phyloP scores from a whole-genome alignment of 208 protist genomes.

The Trypanosoma melophagium region DNA sequence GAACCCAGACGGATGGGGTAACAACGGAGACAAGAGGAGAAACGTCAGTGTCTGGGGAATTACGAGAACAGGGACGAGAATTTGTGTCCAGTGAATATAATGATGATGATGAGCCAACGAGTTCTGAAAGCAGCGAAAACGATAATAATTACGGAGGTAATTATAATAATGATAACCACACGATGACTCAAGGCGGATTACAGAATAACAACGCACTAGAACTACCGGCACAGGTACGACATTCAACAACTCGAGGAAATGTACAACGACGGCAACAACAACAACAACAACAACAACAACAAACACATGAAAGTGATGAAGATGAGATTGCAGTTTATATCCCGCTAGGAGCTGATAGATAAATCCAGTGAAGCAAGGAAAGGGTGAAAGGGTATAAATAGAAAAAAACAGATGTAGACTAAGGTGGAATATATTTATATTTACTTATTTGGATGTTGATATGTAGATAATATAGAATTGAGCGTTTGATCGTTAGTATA shows the following conservation, averaged over 20 bases:
- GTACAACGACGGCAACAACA: not conserved
- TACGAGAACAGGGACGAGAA: no score
- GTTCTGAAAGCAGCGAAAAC: not conserved
- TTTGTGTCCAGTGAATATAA: no score
- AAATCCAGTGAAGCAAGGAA: not conserved
- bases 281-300: not conserved
- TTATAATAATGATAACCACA: not conserved
- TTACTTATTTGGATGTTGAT: conserved; percentile 2
- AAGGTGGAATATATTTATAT: not conserved
- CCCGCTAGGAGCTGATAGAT: conserved; percentile 1
- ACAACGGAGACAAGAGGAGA: no score
- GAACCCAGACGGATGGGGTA: no score
- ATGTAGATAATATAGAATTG: not conserved
- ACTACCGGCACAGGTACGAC: no score
- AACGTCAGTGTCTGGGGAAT: no score
- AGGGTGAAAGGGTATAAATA: not conserved
- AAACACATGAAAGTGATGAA: not conserved
- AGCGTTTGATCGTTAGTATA: no score
- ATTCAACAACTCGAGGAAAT: no score
- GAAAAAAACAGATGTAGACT: conserved; percentile 6
- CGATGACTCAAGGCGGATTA: no score
- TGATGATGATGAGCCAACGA: no score
- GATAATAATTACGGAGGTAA: not conserved
- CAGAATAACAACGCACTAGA: no score
- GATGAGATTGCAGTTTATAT: conserved; percentile 27